Conservation (phyloP, 1,284 basidiomycete genomes). For the Ustilago shanxiensis region DNA sequence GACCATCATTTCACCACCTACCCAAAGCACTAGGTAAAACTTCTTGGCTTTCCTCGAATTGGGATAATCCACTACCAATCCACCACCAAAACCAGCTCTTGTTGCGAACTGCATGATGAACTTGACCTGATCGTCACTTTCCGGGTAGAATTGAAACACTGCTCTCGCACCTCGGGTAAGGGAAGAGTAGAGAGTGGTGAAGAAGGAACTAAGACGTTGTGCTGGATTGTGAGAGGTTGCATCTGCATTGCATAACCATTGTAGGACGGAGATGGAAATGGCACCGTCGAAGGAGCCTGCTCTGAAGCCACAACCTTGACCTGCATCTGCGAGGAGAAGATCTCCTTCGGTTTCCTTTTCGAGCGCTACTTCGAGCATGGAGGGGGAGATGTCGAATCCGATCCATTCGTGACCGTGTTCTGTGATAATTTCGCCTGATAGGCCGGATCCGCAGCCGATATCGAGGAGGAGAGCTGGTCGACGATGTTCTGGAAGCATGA, state of each 20-base stretch:
- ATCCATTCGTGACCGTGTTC: conserved; percentile 95
- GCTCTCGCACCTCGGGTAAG: conserved; percentile 92
- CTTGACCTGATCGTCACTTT: conserved; percentile 67
- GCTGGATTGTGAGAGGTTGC: conserved; percentile 91
- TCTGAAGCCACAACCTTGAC: conserved; percentile 78
- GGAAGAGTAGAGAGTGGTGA: conserved; percentile 93
- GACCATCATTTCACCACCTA: conserved; percentile 69
- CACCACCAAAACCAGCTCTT: conserved; percentile 95
- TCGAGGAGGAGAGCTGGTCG: conserved; percentile 79
- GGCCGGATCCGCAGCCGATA: conserved; percentile 96
- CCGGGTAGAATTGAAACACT: conserved; percentile 75
- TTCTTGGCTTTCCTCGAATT: conserved; percentile 70
- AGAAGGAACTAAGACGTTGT: conserved; percentile 90
- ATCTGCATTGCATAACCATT: conserved; percentile 99
- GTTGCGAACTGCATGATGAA: conserved; percentile 94
- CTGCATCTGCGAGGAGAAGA: conserved; percentile 71
- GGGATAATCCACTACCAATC: conserved; percentile 85
- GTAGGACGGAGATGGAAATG: conserved; percentile 97
- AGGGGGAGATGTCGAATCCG: conserved; percentile 94
- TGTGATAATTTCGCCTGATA: conserved; percentile 96
- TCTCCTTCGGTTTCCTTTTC: conserved; percentile 69
- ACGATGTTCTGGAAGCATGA: conserved; percentile 77
- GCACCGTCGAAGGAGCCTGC: conserved; percentile 97
- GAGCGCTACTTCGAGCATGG: conserved; percentile 77
- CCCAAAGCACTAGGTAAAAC: conserved; percentile 70